These are phyloP conservation scores for Eudorina sp. DNA, from an alignment of 139 green algal species.

Conservation along the genomic window DNA sequence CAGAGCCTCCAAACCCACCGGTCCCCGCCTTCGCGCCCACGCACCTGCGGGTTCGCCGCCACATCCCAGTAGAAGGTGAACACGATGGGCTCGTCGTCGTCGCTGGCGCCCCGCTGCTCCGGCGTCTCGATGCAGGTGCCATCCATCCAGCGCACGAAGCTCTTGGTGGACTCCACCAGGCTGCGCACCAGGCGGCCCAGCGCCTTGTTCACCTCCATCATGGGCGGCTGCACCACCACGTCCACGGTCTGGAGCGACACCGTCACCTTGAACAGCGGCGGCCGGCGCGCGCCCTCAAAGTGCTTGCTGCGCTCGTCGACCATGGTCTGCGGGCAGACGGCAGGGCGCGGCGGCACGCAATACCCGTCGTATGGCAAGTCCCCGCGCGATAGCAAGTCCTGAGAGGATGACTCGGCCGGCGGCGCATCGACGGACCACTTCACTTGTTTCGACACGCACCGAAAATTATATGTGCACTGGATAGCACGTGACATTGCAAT, in stretches of 20 bases:
- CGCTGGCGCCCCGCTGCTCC: constrained; percentile 65
- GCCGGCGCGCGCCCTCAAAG: background rate
- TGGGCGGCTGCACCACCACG: constrained; percentile 85
- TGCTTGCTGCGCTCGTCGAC: constrained; percentile 25
- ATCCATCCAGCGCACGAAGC: constrained; percentile 95
- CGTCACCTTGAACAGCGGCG: constrained; percentile 78
- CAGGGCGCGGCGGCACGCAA: no score
- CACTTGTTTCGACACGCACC: no score
- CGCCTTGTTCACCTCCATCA: constrained; percentile 84
- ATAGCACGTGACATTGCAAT: no score
- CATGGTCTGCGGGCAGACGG: constrained; percentile 5
- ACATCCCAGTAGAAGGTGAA: constrained; percentile 91
- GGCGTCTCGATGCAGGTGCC: constrained; percentile 90
- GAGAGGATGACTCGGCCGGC: no score
- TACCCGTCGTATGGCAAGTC: no score
- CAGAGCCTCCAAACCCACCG: no score
- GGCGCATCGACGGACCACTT: no score
- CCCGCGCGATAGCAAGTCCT: no score
- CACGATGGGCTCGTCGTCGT: constrained; percentile 86
- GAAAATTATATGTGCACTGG: no score
- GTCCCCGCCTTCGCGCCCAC: background rate
- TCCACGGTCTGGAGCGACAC: constrained; percentile 81
- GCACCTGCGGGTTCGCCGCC: constrained; percentile 72
- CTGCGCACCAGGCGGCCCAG: constrained; percentile 75
- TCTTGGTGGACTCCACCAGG: constrained; percentile 80